Base-by-base conservation (phyloP, 2,329 filamentous ascomycete genomes). In the Daldinia sp. region DNA sequence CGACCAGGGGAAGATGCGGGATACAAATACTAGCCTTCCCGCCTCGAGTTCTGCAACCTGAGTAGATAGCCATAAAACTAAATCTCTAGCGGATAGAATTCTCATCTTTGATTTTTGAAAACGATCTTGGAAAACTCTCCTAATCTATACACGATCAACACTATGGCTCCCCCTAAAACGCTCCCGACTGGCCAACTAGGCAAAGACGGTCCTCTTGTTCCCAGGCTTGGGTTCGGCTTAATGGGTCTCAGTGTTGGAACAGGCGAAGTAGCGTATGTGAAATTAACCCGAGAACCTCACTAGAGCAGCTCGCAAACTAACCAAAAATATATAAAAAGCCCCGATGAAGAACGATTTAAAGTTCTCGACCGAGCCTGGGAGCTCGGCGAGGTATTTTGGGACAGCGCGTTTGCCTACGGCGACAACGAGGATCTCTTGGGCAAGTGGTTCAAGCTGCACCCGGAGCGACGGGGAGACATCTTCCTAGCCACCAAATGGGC, bases 301-400 rank as follows among this genome's bases (percentile, higher is more conserved):
- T 4, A 42, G 15, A 3, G 10, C 6, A 42, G 15, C 33, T 26
- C 9, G 7, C 20, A 54, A 9, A 30, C 60, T 62, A 23, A 70
- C 57, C 30, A 23, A 23, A 23, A 1, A 28, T 9, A 15, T 37
- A 20, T 20, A 28, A 28, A 74, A 33, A 74, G 72, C 9, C 30
- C 71, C 20, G 73, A 76, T 30, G 70, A 68, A 28, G 69, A 75
- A 28, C 74, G 74, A 23, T 58, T 75, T 28, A 62, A 63, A 33
- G 48, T 74, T 9, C 64, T 76, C 20, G 72, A 75, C 48, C 59
- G 61, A 3, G 70, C 73, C 26, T 73, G 67, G 79, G 77, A 81
- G 26, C 66, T 81, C 3, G 85, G 86, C 56, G 79, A 82, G 42
- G 79, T 78, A n/a, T 81, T 82, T 74, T 86, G 83, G 83, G 84